These are phyloP conservation scores for Exserohilum turcica DNA, from an alignment of 2,329 filamentous ascomycete genomes.

Conservation along the genomic window DNA sequence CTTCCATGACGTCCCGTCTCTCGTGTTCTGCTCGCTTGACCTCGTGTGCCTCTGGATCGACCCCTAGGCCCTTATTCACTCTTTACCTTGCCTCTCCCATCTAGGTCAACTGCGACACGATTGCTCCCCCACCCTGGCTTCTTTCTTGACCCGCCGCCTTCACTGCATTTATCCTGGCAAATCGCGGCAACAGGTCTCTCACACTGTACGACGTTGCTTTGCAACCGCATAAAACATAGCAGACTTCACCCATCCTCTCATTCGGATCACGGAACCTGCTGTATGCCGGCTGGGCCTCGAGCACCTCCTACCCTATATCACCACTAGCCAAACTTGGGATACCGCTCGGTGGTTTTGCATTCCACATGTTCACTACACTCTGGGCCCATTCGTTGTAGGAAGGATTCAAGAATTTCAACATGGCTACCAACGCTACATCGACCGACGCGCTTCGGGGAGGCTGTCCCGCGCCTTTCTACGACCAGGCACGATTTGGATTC, in stretches of 20 bases:
- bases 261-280: conserved; percentile 10
- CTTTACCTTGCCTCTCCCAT: conserved; percentile 20
- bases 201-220: conserved; percentile 4
- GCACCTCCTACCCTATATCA: conserved; percentile 2
- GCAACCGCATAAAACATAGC: conserved; percentile 12
- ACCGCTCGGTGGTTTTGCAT: conserved; percentile 21
- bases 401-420: conserved; percentile 1
- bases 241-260: conserved; percentile 12
- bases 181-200: conserved; percentile 3
- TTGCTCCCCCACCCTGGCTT: conserved; percentile 26
- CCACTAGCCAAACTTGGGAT: neutral
- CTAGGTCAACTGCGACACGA: conserved; percentile 14
- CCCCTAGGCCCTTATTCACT: conserved; percentile 27
- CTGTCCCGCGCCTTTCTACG: conserved; percentile 73
- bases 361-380: conserved; percentile 15
- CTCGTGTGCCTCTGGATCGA: conserved; percentile 30
- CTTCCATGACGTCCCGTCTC: conserved; percentile 31
- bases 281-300: conserved; percentile 14
- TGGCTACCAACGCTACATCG: conserved; percentile 32
- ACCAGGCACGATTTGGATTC: conserved; percentile 63
- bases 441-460: conserved; percentile 50
- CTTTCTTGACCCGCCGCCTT: conserved; percentile 24
- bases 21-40: conserved; percentile 28
- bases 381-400: conserved; percentile 34
- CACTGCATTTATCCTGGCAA: conserved; percentile 18